Percentiles rank a stretch among this genome's conserved stretches.
Conservation (phyloP, 2,329 filamentous ascomycete genomes). For the Fusarium sp. region DNA sequence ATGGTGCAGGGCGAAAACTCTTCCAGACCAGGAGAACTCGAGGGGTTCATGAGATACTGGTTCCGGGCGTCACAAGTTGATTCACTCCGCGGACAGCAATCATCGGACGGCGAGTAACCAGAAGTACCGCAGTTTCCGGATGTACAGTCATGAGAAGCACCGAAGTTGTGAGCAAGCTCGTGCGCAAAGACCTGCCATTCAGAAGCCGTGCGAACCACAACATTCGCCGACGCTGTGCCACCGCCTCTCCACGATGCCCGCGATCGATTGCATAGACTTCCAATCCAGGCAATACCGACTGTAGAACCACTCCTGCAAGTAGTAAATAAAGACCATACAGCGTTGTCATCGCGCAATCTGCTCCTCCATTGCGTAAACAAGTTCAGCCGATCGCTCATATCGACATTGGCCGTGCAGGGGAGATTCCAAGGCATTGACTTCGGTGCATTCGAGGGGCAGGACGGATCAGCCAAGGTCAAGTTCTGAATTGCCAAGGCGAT, state of each 20-base stretch:
- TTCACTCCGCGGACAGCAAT: conserved; percentile 78
- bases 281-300: conserved; percentile 89
- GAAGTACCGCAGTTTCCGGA: conserved; percentile 11
- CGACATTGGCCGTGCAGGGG: conserved; percentile 69
- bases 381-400: conserved; percentile 80
- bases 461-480: conserved; percentile 76
- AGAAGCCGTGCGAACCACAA: conserved; percentile 77
- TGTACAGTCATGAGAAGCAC: conserved; percentile 38
- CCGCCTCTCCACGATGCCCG: conserved; percentile 63
- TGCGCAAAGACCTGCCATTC: conserved; percentile 95
- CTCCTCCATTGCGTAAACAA: conserved; percentile 87
- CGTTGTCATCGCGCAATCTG: conserved; percentile 75
- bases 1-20: conserved; percentile 85
- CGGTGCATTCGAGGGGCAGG: conserved; percentile 71
- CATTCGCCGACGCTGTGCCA: conserved; percentile 88
- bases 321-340: conserved; percentile 86
- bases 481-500: conserved; percentile 87
- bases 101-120: neutral
- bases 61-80: conserved; percentile 76
- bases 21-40: conserved; percentile 75
- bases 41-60: conserved; percentile 90
- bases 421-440: conserved; percentile 81
- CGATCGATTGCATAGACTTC: conserved; percentile 75
- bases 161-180: conserved; percentile 76
- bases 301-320: conserved; percentile 81